These are phyloP conservation scores for Citrus unshiu DNA, from an alignment of 345 rosid species.

Conservation along the genomic window DNA sequence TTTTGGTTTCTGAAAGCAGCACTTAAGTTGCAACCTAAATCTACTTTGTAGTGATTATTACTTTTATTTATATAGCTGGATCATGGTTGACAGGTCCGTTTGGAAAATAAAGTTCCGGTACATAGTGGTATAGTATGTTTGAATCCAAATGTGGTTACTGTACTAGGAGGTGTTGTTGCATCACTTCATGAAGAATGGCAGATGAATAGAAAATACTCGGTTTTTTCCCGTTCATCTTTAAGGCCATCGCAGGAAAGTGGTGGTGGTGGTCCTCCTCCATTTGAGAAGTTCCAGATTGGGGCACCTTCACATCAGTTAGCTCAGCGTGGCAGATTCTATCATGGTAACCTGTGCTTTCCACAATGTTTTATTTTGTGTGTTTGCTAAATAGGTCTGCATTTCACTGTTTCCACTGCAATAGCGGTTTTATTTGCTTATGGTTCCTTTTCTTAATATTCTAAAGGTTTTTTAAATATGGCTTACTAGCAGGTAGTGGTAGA, in stretches of 20 bases:
- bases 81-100: conserved; percentile 54
- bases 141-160: conserved; percentile 51
- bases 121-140: conserved; percentile 67
- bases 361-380: not conserved
- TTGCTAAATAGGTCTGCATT: not conserved
- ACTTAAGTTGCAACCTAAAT: not conserved
- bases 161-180: conserved; percentile 80
- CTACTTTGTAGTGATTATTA: not conserved
- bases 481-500: not conserved
- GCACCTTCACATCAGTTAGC: conserved; percentile 29
- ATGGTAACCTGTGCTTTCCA: conserved; percentile 22
- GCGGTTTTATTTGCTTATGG: not conserved
- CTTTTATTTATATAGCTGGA: not conserved
- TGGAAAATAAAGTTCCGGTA: conserved; percentile 67
- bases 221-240: conserved; percentile 51
- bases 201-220: conserved; percentile 71
- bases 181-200: conserved; percentile 87
- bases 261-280: conserved; percentile 67
- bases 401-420: not conserved
- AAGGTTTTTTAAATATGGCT: not conserved
- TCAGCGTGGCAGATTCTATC: conserved; percentile 20
- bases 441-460: not conserved
- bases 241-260: conserved; percentile 46
- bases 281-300: conserved; percentile 73
- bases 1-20: not conserved